Evolutionary conservation across 1,284 basidiomycete species (phyloP), one percentile per base, ranked within the genome.

Genomic region (Rhodotorula glutinis): DNA sequence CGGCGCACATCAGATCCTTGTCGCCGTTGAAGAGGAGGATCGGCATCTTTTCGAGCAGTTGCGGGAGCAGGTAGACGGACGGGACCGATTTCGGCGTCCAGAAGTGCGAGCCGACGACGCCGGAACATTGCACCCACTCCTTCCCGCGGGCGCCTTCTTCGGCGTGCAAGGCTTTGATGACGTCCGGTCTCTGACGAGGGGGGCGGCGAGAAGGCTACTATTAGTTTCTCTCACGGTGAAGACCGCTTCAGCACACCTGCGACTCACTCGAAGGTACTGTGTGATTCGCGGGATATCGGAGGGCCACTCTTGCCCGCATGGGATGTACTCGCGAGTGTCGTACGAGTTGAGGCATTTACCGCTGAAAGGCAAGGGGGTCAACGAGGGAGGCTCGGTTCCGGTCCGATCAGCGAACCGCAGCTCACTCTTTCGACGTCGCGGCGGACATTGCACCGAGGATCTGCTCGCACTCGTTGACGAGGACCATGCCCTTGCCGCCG

Each of bases 271-370:
- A 14, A 99, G 85, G 77, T 94, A 97, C 9, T 81, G 79, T 52
- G 88, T 89, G 33, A 97, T 83, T 53, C 88, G 85, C 2, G 82
- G 79, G 29, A 98, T 84, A 71, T 92, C 91, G 23, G 87, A 86
- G 4, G 95, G 95, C 95, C 95, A 99, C 78, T 95, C 95, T 89
- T 95, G 89, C 1, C 96, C 95, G 79, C 95, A 99, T 4, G 86
- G 87, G 23, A 92, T 92, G 55, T 79, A 82, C 17, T 83, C 83
- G 77, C 98, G 94, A 57, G 88, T 86, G 76, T 99, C 95, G 76
- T 98, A 99, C 41, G 95, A 86, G 78, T 99, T 99, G 74, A 94
- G 82, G 79, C 95, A 99, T 78, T 86, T 87, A 43, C 82, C 64
- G 33, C 71, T 72, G 54, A 7, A 25, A n/a, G 1, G 4, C 14